phyloP scores from a whole-genome alignment of 169 alveolate genomes.

The Plasmodium malariae region DNA sequence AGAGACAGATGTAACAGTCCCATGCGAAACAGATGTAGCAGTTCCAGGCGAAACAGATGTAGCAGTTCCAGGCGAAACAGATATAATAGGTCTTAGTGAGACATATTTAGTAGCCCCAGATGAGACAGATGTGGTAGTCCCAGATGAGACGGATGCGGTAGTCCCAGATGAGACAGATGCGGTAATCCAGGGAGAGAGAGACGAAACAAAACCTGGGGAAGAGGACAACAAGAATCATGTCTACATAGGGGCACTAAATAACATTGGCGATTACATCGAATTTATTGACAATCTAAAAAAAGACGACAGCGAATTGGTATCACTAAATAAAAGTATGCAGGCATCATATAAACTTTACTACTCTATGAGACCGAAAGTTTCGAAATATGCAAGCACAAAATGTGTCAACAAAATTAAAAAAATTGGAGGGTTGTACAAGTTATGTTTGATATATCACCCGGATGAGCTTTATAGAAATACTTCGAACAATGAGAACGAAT shows the following conservation, averaged over 20 bases:
- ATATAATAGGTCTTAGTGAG: too few relatives aligned
- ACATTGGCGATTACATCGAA: conserved; percentile 50
- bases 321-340: conserved; percentile 36
- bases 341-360: conserved; percentile 58
- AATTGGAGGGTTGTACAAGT: conserved; percentile 77
- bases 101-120: not conserved
- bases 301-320: conserved; percentile 16
- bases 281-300: conserved; percentile 31
- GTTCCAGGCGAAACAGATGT: too few relatives aligned
- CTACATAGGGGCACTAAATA: conserved; percentile 34
- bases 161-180: not conserved
- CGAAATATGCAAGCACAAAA: conserved; percentile 61
- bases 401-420: conserved; percentile 64
- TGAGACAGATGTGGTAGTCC: not conserved
- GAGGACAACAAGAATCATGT: not conserved
- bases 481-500: not conserved
- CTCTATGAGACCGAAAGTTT: conserved; percentile 73
- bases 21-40: too few relatives aligned
- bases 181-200: not conserved
- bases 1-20: too few relatives aligned
- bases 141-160: not conserved
- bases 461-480: conserved; percentile 3
- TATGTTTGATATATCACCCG: conserved; percentile 78
- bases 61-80: too few relatives aligned
- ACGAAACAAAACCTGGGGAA: not conserved